Percentiles rank a stretch among this genome's conserved stretches.
Conservation (phyloP, 495 filamentous ascomycete genomes). For the Aspergillus sparsus region DNA sequence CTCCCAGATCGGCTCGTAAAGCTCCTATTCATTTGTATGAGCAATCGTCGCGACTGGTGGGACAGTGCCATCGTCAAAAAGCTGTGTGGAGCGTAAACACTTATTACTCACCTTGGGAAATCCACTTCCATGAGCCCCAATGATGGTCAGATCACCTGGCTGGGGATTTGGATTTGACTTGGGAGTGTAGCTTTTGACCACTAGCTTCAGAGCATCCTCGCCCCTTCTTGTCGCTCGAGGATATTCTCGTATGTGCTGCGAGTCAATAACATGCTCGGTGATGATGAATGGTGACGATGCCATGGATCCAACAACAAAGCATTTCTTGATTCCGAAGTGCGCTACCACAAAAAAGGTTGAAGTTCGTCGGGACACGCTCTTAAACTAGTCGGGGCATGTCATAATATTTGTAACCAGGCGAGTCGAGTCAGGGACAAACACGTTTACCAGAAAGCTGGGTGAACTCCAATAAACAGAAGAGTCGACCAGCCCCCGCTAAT, state of each 20-base stretch:
- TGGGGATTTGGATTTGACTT: conserved; percentile 53
- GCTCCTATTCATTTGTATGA: conserved; percentile 45
- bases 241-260: conserved; percentile 19
- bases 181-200: conserved; percentile 68
- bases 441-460: too few species aligned
- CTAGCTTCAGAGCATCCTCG: conserved; percentile 31
- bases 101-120: conserved; percentile 22
- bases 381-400: too few species aligned
- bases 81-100: neutral
- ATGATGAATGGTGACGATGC: conserved; percentile 6
- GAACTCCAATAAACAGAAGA: too few species aligned
- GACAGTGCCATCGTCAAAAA: too few species aligned
- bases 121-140: conserved; percentile 30
- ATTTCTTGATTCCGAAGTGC: too few species aligned
- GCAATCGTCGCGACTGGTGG: neutral
- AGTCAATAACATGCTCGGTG: conserved; percentile 12
- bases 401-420: too few species aligned
- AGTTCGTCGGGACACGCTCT: too few species aligned
- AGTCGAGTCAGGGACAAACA: too few species aligned
- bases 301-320: too few species aligned
- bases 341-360: too few species aligned
- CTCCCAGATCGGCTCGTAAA: conserved; percentile 76
- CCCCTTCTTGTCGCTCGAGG: conserved; percentile 6
- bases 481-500: too few species aligned
- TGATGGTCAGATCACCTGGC: conserved; percentile 60